Percentiles rank a stretch among this genome's conserved stretches.
Evolutionary conservation across 2,329 filamentous ascomycete genomes (phyloP).

Genomic region (Rhynchosporium agropyri): DNA sequence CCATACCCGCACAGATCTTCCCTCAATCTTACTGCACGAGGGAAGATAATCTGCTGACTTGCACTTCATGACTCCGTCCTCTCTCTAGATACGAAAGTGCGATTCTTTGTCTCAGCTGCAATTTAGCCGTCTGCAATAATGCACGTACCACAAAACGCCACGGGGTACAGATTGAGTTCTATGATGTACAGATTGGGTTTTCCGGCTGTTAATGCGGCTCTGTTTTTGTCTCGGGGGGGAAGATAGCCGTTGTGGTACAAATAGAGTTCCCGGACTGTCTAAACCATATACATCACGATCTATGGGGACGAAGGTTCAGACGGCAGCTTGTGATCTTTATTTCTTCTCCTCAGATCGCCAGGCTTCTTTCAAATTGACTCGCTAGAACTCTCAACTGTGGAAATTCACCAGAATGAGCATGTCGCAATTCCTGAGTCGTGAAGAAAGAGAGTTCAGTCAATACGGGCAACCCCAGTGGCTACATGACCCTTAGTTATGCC

Average conservation of each 20-base stretch:
- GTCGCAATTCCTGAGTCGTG: not conserved
- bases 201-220: not conserved
- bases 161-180: not conserved
- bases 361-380: conserved; percentile 10
- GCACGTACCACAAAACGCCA: not conserved
- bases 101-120: conserved; percentile 2
- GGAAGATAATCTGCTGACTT: conserved; percentile 5
- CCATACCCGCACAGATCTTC: conserved; percentile 15
- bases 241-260: conserved; percentile 2
- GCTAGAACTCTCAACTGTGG: conserved; percentile 7
- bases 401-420: not conserved
- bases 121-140: not conserved
- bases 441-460: not conserved
- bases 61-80: conserved; percentile 16
- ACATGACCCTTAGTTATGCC: not conserved
- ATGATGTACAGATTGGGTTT: not conserved
- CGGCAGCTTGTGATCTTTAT: not conserved
- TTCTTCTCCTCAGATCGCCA: not conserved
- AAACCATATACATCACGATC: not conserved
- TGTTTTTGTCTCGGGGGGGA: not conserved
- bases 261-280: not conserved
- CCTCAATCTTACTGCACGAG: conserved; percentile 5
- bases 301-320: not conserved
- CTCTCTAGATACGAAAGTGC: conserved; percentile 2
- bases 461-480: not conserved